These are phyloP conservation scores for Stevia rebaudiana DNA, from an alignment of 140 eudicot species.

Conservation along the genomic window DNA sequence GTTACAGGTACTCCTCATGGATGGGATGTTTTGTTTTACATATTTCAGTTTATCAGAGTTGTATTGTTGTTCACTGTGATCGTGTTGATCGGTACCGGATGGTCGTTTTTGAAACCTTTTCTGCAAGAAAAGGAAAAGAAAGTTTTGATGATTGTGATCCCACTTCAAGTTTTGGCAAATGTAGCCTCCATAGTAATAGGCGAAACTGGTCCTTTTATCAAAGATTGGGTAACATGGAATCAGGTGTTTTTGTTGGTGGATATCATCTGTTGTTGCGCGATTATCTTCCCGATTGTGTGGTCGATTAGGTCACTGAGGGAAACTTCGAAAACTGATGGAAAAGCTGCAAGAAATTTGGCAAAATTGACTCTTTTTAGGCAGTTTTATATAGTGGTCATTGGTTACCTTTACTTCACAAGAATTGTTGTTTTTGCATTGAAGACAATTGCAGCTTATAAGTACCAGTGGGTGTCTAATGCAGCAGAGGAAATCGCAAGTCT, in stretches of 20 bases:
- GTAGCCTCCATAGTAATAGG: slow-evolving; percentile 41
- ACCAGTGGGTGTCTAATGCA: slow-evolving; percentile 44
- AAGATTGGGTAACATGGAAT: slow-evolving; percentile 42
- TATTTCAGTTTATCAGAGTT: slow-evolving; percentile 41
- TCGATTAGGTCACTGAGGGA: slow-evolving; percentile 41
- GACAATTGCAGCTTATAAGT: slow-evolving; percentile 37
- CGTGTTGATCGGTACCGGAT: slow-evolving; percentile 57
- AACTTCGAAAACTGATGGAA: slow-evolving; percentile 47
- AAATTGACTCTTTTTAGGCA: slow-evolving; percentile 44
- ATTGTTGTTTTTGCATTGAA: slow-evolving; percentile 44
- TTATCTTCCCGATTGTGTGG: slow-evolving; percentile 47
- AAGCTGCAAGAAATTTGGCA: slow-evolving; percentile 44
- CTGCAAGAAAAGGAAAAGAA: slow-evolving; percentile 46
- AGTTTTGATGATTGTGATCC: slow-evolving; percentile 33
- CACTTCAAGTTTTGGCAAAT: slow-evolving; percentile 51
- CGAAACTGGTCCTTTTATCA: slow-evolving; percentile 42
- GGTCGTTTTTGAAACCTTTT: slow-evolving; percentile 53
- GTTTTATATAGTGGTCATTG: slow-evolving; percentile 41
- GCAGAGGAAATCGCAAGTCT: slow-evolving; percentile 44
- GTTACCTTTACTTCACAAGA: slow-evolving; percentile 49
- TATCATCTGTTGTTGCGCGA: slow-evolving; percentile 45
- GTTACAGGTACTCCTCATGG: slow-evolving; percentile 57
- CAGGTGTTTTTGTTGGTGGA: slow-evolving; percentile 47
- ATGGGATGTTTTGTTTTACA: slow-evolving; percentile 55
- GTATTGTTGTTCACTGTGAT: slow-evolving; percentile 45